Evolutionary conservation across 352 stramenopile species (phyloP).

Genomic region (Globisporangium spiculum): DNA sequence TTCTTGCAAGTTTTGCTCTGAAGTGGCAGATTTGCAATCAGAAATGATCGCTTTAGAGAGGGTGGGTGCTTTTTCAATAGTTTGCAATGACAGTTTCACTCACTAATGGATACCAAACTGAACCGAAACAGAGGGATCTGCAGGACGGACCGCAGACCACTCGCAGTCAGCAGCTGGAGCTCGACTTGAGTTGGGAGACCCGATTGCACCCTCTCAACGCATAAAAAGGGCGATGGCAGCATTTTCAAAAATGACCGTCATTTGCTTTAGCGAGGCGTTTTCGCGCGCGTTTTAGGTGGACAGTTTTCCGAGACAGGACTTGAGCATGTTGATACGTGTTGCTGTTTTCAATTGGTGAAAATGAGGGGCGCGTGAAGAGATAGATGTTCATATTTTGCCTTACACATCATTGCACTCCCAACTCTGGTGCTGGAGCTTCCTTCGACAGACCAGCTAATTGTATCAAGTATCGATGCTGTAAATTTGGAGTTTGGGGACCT

Average conservation of each 20-base stretch:
- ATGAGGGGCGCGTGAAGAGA: too few relatives aligned
- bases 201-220: background rate
- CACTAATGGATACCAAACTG: slow-evolving; percentile 4
- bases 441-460: too few relatives aligned
- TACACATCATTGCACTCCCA: too few relatives aligned
- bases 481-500: too few relatives aligned
- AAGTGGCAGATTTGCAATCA: background rate
- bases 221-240: background rate
- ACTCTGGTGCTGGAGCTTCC: too few relatives aligned
- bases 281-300: background rate
- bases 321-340: too few relatives aligned
- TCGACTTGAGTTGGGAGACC: background rate
- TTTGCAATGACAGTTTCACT: background rate
- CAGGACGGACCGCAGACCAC: background rate
- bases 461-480: too few relatives aligned
- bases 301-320: background rate
- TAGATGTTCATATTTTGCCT: too few relatives aligned
- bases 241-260: background rate
- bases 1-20: background rate
- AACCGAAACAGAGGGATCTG: background rate
- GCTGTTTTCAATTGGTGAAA: too few relatives aligned
- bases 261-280: background rate
- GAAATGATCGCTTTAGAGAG: background rate
- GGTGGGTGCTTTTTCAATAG: background rate
- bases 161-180: background rate